These are phyloP conservation scores for Mixia osmundae DNA, from an alignment of 1,284 basidiomycete genomes.

Conservation along the genomic window DNA sequence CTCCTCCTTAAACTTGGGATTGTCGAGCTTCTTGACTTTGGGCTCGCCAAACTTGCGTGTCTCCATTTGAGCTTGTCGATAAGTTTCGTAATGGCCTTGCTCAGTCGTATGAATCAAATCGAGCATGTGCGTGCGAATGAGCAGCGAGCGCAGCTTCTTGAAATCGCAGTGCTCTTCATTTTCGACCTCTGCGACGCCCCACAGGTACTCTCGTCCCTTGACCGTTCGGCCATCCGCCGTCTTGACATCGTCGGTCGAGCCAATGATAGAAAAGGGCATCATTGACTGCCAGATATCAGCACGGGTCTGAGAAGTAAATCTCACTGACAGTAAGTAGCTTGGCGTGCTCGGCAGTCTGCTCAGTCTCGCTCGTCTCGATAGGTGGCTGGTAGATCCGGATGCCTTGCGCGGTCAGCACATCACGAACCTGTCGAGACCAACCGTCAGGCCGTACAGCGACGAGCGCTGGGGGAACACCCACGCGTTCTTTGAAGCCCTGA, in stretches of 20 bases:
- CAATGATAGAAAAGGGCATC: conserved; percentile 97
- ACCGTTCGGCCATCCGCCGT: conserved; percentile 77
- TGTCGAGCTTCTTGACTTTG: conserved; percentile 96
- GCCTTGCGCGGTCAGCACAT: conserved; percentile 69
- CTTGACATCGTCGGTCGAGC: conserved; percentile 79
- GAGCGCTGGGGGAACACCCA: conserved; percentile 27
- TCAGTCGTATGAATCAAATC: conserved; percentile 91
- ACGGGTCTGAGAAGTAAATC: neutral
- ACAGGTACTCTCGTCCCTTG: conserved; percentile 96
- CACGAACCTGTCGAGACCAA: conserved; percentile 39
- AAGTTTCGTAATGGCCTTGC: conserved; percentile 92
- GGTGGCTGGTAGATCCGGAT: conserved; percentile 90
- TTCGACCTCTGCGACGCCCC: conserved; percentile 98
- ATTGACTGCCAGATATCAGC: conserved; percentile 33
- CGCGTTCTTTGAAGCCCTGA: conserved; percentile 73
- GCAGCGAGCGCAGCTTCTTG: conserved; percentile 81
- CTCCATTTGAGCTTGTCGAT: conserved; percentile 98
- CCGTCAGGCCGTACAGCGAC: no score
- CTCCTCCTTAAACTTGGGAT: conserved; percentile 99
- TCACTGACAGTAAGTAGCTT: conserved; percentile 37
- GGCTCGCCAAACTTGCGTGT: conserved; percentile 97
- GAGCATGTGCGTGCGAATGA: conserved; percentile 97
- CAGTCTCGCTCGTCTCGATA: conserved; percentile 75
- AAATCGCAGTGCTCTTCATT: conserved; percentile 99
- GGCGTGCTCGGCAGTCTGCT: conserved; percentile 65